Evolutionary conservation across 1,284 basidiomycete species (phyloP).

Genomic region (Coniferiporia sulphurascens): DNA sequence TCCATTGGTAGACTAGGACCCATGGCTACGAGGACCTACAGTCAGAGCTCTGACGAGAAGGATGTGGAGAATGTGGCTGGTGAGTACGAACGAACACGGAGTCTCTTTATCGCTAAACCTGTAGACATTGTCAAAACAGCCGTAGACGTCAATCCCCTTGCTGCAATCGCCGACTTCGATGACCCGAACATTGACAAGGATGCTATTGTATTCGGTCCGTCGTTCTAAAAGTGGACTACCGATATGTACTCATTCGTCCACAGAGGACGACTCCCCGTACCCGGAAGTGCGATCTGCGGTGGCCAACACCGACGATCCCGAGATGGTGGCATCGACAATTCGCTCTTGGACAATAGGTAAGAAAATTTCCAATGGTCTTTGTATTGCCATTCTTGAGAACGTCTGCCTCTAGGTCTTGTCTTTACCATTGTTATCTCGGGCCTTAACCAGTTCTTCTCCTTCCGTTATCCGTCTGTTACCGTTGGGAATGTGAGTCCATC

Average conservation of each 20-base stretch:
- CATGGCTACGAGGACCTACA: background rate
- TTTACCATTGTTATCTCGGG: constrained; percentile 58
- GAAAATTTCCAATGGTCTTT: constrained; percentile 31
- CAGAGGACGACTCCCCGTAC: constrained; percentile 45
- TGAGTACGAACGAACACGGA: background rate
- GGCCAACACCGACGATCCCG: constrained; percentile 36
- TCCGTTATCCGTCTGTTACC: constrained; percentile 57
- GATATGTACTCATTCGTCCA: background rate
- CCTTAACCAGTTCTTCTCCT: constrained; percentile 60
- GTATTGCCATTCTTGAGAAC: constrained; percentile 8
- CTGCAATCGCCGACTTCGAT: constrained; percentile 25
- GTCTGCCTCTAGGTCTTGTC: constrained; percentile 23
- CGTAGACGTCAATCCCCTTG: background rate
- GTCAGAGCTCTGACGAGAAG: constrained; percentile 2
- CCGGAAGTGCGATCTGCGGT: constrained; percentile 42
- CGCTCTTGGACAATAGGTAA: constrained; percentile 62
- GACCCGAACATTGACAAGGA: constrained; percentile 47
- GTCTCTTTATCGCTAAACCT: background rate
- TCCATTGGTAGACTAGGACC: background rate
- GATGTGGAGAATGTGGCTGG: constrained; percentile 1
- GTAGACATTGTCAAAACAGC: background rate
- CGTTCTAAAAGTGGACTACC: background rate
- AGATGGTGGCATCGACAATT: constrained; percentile 41
- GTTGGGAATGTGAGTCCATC: constrained; percentile 27
- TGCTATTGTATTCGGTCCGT: constrained; percentile 16